Conservation (phyloP, 202 grass and related monocot species). For the Sporobolus alterniflorus region DNA sequence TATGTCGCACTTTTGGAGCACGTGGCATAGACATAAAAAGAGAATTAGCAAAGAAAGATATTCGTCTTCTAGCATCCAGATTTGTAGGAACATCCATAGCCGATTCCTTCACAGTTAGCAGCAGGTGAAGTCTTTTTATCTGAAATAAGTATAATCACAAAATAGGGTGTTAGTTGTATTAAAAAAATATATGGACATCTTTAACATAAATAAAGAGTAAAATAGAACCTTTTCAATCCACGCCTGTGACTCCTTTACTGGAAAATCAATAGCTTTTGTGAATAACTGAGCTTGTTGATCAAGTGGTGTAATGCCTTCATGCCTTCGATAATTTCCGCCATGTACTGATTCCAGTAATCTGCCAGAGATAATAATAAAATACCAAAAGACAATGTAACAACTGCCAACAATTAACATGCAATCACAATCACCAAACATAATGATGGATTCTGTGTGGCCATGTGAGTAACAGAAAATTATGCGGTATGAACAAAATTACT, state of each 20-base stretch:
- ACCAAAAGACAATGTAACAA: constrained; percentile 15
- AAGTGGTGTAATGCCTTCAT: constrained; percentile 82
- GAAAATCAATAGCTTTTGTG: constrained; percentile 81
- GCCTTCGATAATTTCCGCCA: constrained; percentile 61
- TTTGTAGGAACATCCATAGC: constrained; percentile 95
- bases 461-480: no score
- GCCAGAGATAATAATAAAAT: constrained; percentile 30
- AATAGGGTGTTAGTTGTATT: constrained; percentile 14
- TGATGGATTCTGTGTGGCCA: not conserved
- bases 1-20: constrained; percentile 86
- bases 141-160: constrained; percentile 41
- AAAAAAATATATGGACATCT: constrained; percentile 8
- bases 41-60: constrained; percentile 96
- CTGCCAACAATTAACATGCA: constrained; percentile 5
- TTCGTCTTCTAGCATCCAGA: constrained; percentile 92
- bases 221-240: constrained; percentile 89
- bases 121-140: constrained; percentile 92
- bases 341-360: constrained; percentile 84
- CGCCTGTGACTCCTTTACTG: constrained; percentile 66
- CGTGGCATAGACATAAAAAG: constrained; percentile 97
- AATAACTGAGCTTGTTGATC: constrained; percentile 79
- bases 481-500: not conserved
- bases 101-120: constrained; percentile 94
- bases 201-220: not conserved
- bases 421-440: constrained; percentile 1